A percentile compares a stretch with the other conserved stretches of the same genome.
Conservation (phyloP, 805 yeast species). For the Isabelozyma gotoi region DNA sequence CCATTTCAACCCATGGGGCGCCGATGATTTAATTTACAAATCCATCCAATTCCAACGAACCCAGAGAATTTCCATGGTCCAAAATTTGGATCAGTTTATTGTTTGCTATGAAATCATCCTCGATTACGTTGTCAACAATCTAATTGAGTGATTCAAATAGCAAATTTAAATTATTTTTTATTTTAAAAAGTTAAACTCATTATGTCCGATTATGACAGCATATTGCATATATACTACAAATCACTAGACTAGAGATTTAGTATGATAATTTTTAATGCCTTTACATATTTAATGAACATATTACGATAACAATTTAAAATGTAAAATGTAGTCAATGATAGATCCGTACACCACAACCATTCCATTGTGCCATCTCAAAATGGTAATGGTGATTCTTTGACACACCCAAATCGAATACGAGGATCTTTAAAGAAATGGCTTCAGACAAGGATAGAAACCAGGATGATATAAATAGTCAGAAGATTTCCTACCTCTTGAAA, state of each 20-base stretch:
- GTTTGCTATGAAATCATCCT: slow-evolving; percentile 68
- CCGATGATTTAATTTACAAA: slow-evolving; percentile 58
- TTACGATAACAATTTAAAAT: not conserved
- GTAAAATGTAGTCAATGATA: too few relatives aligned
- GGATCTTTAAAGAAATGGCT: not conserved
- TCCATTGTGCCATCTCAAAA: not conserved
- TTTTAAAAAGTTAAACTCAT: slow-evolving; percentile 1
- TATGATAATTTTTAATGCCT: not conserved
- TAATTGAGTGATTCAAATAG: slow-evolving; percentile 2
- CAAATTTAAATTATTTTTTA: not conserved
- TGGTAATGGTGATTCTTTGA: not conserved
- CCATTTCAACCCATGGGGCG: slow-evolving; percentile 17
- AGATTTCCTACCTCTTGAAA: slow-evolving; percentile 12
- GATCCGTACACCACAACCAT: not conserved
- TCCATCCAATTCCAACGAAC: slow-evolving; percentile 66
- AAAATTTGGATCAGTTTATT: slow-evolving; percentile 70
- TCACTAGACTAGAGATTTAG: not conserved
- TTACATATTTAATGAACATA: not conserved
- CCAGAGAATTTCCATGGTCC: slow-evolving; percentile 84
- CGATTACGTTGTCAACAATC: slow-evolving; percentile 15
- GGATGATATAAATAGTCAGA: slow-evolving; percentile 2
- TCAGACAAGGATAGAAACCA: not conserved
- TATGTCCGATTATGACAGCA: not conserved
- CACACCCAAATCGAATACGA: too few relatives aligned
- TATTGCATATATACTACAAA: not conserved